phyloP scores from a whole-genome alignment of 306 rosid genomes.

The Pachyrhizus erosus region DNA sequence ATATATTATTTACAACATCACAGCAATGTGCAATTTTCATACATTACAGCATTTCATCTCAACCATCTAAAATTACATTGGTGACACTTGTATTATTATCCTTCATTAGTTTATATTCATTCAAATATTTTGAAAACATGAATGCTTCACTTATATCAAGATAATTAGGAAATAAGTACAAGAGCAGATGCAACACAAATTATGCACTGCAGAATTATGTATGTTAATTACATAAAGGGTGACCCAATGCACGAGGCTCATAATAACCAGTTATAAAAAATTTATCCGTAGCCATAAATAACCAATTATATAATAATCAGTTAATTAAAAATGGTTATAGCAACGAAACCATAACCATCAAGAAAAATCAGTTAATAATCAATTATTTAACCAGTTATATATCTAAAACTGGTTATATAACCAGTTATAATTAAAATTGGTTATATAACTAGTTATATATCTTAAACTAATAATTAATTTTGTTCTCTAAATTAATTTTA shows the following conservation, averaged over 20 bases:
- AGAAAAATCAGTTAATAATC: too few relatives aligned
- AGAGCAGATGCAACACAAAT: slow-evolving; percentile 17
- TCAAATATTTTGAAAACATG: slow-evolving; percentile 10
- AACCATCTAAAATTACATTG: slow-evolving; percentile 1
- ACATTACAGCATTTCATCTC: not conserved
- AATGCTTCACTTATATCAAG: not conserved
- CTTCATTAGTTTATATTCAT: slow-evolving; percentile 20
- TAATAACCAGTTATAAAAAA: too few relatives aligned
- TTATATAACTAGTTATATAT: too few relatives aligned
- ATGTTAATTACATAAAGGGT: not conserved
- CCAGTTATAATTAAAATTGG: too few relatives aligned
- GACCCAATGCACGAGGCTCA: not conserved
- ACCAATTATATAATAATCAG: too few relatives aligned
- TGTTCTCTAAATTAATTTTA: too few relatives aligned
- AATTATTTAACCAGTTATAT: too few relatives aligned
- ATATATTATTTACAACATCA: slow-evolving; percentile 1
- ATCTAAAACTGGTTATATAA: too few relatives aligned
- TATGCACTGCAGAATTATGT: slow-evolving; percentile 19
- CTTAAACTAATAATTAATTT: too few relatives aligned
- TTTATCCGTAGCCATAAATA: too few relatives aligned
- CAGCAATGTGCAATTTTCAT: not conserved
- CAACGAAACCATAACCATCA: too few relatives aligned
- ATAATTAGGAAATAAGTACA: slow-evolving; percentile 1
- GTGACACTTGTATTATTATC: not conserved
- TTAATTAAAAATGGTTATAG: too few relatives aligned